Evolutionary conservation across 116 monocot genomes (phyloP).

Genomic region (Posidonia oceanica): DNA sequence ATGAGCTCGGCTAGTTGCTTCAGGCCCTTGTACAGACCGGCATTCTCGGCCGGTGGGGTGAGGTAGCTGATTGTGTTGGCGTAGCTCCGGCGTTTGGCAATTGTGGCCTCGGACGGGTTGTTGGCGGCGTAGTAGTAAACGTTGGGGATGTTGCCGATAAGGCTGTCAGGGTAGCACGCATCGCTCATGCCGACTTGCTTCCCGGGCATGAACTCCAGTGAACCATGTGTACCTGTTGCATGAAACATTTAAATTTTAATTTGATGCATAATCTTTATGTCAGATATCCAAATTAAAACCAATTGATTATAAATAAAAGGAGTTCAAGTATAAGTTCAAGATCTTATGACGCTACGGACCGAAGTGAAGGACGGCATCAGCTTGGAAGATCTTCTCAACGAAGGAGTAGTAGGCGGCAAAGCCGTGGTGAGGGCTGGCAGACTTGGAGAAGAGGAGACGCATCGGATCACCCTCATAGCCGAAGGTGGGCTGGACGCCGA

Average conservation of each 20-base stretch:
- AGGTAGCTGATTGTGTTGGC: conserved; percentile 97
- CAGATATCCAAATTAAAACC: background rate
- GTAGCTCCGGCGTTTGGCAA: conserved; percentile 92
- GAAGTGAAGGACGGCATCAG: conserved; percentile 95
- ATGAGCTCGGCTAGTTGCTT: conserved; percentile 97
- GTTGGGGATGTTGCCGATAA: conserved; percentile 97
- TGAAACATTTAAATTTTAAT: background rate
- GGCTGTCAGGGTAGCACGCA: conserved; percentile 85
- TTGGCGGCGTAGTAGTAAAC: conserved; percentile 98
- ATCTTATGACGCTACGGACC: conserved; percentile 14
- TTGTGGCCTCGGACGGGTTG: conserved; percentile 97
- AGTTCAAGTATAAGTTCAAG: too few species aligned
- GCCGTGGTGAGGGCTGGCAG: conserved; percentile 97
- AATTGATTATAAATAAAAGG: background rate
- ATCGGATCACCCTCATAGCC: conserved; percentile 99
- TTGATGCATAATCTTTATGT: background rate
- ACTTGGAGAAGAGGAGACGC: conserved; percentile 96
- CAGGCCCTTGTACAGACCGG: conserved; percentile 96
- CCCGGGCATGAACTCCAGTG: conserved; percentile 99
- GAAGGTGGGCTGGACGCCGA: conserved; percentile 97
- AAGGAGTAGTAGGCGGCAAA: conserved; percentile 97
- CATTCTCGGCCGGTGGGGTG: conserved; percentile 97
- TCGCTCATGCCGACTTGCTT: conserved; percentile 99
- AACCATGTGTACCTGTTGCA: conserved; percentile 53
- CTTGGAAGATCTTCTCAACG: conserved; percentile 88